A percentile compares a stretch with the other conserved stretches of the same genome.
These are phyloP conservation scores for Gonapodya sp. DNA, from an alignment of 192 early-diverging fungal genomes.

Conservation along the genomic window DNA sequence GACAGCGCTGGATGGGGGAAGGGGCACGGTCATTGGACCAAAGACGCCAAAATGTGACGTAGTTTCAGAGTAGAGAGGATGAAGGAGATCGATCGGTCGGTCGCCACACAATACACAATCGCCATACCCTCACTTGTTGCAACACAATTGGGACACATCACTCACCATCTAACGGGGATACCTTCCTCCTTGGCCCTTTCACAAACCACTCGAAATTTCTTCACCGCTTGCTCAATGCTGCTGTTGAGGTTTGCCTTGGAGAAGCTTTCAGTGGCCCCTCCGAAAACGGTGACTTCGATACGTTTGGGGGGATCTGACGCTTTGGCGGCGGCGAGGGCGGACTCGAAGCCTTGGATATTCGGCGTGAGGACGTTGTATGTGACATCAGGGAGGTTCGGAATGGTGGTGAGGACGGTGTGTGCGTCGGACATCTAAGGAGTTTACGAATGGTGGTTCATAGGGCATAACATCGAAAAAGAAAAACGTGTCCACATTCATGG, in stretches of 20 bases:
- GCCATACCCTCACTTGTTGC: neutral
- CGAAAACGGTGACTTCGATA: conserved; percentile 4
- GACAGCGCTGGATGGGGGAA: conserved; percentile 55
- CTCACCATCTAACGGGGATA: conserved; percentile 63
- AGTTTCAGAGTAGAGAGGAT: neutral
- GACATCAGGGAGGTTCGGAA: conserved; percentile 50
- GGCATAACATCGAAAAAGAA: neutral
- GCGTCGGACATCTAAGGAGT: conserved; percentile 94
- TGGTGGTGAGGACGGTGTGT: conserved; percentile 57
- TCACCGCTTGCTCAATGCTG: conserved; percentile 71
- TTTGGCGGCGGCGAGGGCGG: conserved; percentile 67
- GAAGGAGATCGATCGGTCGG: neutral
- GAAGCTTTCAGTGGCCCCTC: conserved; percentile 58
- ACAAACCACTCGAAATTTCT: conserved; percentile 58
- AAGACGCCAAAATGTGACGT: too few relatives aligned
- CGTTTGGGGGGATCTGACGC: conserved; percentile 14
- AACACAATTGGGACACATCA: neutral
- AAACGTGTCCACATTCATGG: neutral
- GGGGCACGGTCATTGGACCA: neutral
- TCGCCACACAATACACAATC: neutral
- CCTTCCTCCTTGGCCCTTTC: conserved; percentile 48
- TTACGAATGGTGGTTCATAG: conserved; percentile 18
- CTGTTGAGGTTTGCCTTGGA: conserved; percentile 87
- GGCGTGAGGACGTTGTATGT: conserved; percentile 84
- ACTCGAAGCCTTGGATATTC: conserved; percentile 74